Conservation (phyloP, 345 rosid genomes). For the Angophora floribunda region DNA sequence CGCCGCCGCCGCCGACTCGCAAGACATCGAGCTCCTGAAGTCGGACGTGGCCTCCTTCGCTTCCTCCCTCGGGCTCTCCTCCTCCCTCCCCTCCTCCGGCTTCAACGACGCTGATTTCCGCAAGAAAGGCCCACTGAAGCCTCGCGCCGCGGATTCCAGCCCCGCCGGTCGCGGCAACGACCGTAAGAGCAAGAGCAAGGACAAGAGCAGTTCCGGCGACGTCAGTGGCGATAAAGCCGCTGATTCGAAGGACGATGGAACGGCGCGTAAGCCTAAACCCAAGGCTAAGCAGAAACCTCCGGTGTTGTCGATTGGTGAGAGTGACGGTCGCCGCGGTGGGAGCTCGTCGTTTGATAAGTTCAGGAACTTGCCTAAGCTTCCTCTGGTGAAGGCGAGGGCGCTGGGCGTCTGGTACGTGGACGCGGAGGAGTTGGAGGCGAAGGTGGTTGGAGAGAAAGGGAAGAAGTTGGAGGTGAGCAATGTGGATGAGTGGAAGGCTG, state of each 20-base stretch:
- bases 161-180: not conserved
- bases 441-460: conserved; percentile 40
- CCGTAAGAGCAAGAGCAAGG: not conserved
- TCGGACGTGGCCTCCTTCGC: conserved; percentile 75
- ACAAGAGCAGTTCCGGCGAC: not conserved
- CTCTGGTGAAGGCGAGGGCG: conserved; percentile 61
- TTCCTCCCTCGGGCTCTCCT: conserved; percentile 67
- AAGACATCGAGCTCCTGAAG: conserved; percentile 27
- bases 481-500: conserved; percentile 39
- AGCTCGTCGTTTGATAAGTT: conserved; percentile 25
- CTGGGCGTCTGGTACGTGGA: conserved; percentile 72
- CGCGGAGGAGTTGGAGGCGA: conserved; percentile 62
- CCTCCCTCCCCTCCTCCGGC: conserved; percentile 1
- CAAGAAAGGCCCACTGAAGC: not conserved
- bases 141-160: not conserved
- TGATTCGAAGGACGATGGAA: not conserved
- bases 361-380: conserved; percentile 57
- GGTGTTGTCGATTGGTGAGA: conserved; percentile 40
- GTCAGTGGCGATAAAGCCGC: not conserved
- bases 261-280: not conserved
- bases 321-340: not conserved
- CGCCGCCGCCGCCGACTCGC: not conserved
- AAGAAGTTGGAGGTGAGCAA: conserved; percentile 20
- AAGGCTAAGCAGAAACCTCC: conserved; percentile 44
- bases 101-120: not conserved